Conservation (phyloP, 164 flowering plant genomes). For the Chloranthus sessilifolius region DNA sequence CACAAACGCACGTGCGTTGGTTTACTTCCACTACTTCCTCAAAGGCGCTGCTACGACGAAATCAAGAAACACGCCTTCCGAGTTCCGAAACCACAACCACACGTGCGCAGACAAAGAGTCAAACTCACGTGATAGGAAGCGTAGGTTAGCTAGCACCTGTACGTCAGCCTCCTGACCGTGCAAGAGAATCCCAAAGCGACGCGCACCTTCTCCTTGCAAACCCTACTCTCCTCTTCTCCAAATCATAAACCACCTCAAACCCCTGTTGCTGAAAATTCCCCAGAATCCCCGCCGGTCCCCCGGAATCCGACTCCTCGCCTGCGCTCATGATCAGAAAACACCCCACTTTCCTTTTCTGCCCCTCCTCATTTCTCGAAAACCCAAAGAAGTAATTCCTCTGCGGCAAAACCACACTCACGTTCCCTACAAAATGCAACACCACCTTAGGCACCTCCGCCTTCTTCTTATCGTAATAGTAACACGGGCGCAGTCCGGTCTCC, state of each 20-base stretch:
- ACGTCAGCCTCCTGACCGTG: conserved; percentile 7
- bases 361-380: conserved; percentile 30
- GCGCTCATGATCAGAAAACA: conserved; percentile 90
- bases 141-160: no score
- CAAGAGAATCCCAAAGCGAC: conserved; percentile 56
- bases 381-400: conserved; percentile 64
- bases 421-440: conserved; percentile 61
- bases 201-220: conserved; percentile 69
- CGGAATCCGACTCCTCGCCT: conserved; percentile 47
- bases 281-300: conserved; percentile 75
- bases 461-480: conserved; percentile 36
- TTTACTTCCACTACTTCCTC: no score
- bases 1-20: no score
- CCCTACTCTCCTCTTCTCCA: conserved; percentile 61
- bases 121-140: no score
- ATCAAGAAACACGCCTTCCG: no score
- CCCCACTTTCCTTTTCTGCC: conserved; percentile 48
- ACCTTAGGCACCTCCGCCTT: conserved; percentile 38
- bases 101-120: no score
- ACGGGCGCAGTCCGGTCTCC: conserved; percentile 65
- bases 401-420: conserved; percentile 68
- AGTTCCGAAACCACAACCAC: no score
- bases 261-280: conserved; percentile 97
- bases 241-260: conserved; percentile 90
- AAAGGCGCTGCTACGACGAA: no score